Conservation (phyloP, 148 eudicot species). For the Rhododendron simsii region DNA sequence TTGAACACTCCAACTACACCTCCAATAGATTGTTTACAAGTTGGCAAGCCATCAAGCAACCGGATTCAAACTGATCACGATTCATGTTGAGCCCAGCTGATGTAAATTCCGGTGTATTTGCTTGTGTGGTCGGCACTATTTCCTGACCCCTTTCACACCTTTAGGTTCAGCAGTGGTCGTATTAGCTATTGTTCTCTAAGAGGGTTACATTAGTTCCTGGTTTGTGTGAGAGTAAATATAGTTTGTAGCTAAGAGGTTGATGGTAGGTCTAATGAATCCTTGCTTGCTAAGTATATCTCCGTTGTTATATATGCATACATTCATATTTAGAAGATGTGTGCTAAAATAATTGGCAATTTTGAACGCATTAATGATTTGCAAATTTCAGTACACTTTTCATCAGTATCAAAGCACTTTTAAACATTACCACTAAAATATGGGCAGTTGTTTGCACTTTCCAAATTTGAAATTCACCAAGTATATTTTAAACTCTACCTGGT, state of each 20-base stretch:
- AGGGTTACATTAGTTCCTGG: slow-evolving; percentile 9
- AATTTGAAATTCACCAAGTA: background rate
- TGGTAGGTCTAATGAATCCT: background rate
- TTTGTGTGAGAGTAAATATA: background rate
- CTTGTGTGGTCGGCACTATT: slow-evolving; percentile 27
- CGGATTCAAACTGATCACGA: slow-evolving; percentile 55
- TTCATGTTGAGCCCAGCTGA: slow-evolving; percentile 36
- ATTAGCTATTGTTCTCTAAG: background rate
- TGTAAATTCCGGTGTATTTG: slow-evolving; percentile 8
- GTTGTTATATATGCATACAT: slow-evolving; percentile 3
- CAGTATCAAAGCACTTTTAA: background rate
- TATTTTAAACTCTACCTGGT: background rate
- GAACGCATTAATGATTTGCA: background rate
- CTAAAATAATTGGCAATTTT: background rate
- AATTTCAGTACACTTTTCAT: background rate
- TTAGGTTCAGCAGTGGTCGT: slow-evolving; percentile 3
- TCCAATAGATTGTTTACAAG: slow-evolving; percentile 57
- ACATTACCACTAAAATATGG: background rate
- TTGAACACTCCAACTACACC: slow-evolving; percentile 60
- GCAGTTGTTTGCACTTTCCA: background rate
- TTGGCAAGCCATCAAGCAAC: slow-evolving; percentile 61
- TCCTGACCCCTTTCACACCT: slow-evolving; percentile 26
- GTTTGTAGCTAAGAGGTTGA: background rate
- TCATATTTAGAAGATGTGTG: background rate
- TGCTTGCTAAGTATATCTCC: background rate